Conservation (phyloP, 257 asterid species). For the Scutellaria galericulata region DNA sequence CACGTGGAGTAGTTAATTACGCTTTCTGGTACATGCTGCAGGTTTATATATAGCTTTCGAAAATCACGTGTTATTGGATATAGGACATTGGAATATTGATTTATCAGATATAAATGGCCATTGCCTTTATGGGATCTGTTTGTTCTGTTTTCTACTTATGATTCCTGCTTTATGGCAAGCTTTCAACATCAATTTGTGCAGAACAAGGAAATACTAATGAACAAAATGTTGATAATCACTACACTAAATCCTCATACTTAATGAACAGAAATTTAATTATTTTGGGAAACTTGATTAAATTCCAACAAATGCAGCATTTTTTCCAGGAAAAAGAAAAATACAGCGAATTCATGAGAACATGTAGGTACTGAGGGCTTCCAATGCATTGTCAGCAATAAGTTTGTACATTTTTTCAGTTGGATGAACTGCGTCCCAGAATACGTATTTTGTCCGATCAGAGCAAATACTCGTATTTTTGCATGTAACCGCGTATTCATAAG, state of each 20-base stretch:
- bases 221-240: background rate
- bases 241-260: background rate
- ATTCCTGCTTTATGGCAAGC: background rate
- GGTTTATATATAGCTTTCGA: no score
- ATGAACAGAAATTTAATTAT: background rate
- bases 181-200: background rate
- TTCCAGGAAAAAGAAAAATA: background rate
- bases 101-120: background rate
- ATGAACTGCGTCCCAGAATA: constrained; percentile 65
- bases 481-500: constrained; percentile 43
- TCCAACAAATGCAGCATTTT: background rate
- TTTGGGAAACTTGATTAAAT: background rate
- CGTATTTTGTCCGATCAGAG: constrained; percentile 50
- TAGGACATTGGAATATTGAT: background rate
- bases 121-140: background rate
- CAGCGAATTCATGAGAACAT: background rate
- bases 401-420: constrained; percentile 50
- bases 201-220: background rate
- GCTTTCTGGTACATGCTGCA: no score
- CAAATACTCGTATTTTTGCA: constrained; percentile 52
- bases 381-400: constrained; percentile 47
- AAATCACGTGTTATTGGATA: no score
- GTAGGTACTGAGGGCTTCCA: constrained; percentile 8
- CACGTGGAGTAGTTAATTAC: background rate
- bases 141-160: background rate